phyloP scores from a whole-genome alignment of 352 stramenopile species.

The Phytophthora multivora region DNA sequence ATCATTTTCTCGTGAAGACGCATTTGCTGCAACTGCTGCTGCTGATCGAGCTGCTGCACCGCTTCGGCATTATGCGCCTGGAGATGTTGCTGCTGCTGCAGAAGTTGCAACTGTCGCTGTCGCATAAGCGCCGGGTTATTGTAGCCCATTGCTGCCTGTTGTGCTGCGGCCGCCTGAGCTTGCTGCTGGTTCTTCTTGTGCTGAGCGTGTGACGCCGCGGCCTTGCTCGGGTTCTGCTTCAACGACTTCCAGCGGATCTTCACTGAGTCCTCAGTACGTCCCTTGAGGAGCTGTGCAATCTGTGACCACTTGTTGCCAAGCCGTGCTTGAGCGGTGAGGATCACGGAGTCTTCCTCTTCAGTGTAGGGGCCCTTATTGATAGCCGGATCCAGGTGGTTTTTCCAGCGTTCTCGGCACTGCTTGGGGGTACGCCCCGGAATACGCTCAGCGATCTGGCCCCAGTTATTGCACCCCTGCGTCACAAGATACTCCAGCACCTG shows the following conservation, averaged over 20 bases:
- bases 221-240: conserved; percentile 86
- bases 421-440: conserved; percentile 93
- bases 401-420: conserved; percentile 92
- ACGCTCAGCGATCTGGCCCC: conserved; percentile 91
- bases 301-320: conserved; percentile 97
- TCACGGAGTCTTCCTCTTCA: conserved; percentile 93
- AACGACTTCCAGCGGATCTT: conserved; percentile 94
- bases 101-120: conserved; percentile 67
- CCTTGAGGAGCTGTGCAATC: conserved; percentile 93
- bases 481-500: conserved; percentile 92
- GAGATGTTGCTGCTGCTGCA: conserved; percentile 77
- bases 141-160: conserved; percentile 55
- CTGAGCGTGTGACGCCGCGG: conserved; percentile 72
- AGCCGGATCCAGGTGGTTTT: conserved; percentile 87
- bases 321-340: conserved; percentile 89
- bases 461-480: conserved; percentile 92
- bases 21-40: conserved; percentile 78
- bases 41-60: conserved; percentile 67
- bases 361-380: conserved; percentile 97
- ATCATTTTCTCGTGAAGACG: conserved; percentile 69
- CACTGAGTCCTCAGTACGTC: conserved; percentile 92
- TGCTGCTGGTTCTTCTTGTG: conserved; percentile 83
- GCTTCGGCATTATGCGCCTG: conserved; percentile 68
- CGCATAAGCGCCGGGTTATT: conserved; percentile 69
- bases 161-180: conserved; percentile 41